A percentile compares a stretch with the other conserved stretches of the same genome.
Evolutionary conservation across 768 basidiomycete genomes (phyloP).

Genomic region (Dacryopinax spathularia): DNA sequence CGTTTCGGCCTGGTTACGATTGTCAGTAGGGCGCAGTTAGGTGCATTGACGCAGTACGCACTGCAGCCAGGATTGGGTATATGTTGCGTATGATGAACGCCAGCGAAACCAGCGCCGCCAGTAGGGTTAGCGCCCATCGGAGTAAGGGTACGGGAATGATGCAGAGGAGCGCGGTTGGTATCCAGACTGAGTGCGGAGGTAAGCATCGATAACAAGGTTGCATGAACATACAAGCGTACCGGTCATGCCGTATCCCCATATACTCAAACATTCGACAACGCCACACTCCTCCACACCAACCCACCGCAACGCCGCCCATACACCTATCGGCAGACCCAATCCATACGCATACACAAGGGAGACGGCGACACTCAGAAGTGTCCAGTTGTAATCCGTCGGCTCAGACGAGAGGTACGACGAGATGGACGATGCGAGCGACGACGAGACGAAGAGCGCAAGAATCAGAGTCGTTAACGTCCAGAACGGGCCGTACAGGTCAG

Average conservation of each 20-base stretch:
- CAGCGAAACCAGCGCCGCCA: slow-evolving; percentile 67
- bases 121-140: slow-evolving; percentile 63
- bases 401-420: slow-evolving; percentile 61
- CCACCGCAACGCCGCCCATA: slow-evolving; percentile 79
- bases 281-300: slow-evolving; percentile 83
- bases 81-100: slow-evolving; percentile 75
- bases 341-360: slow-evolving; percentile 80
- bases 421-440: slow-evolving; percentile 80
- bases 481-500: slow-evolving; percentile 82
- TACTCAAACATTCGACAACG: slow-evolving; percentile 44
- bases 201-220: background rate
- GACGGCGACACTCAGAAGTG: slow-evolving; percentile 65
- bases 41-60: slow-evolving; percentile 27
- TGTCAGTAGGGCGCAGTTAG: background rate
- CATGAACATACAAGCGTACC: background rate
- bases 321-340: slow-evolving; percentile 58
- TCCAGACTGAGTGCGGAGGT: slow-evolving; percentile 2
- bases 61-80: slow-evolving; percentile 77
- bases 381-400: slow-evolving; percentile 71
- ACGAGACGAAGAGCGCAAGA: slow-evolving; percentile 83
- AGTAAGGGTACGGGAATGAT: slow-evolving; percentile 71
- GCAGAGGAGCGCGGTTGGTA: slow-evolving; percentile 41
- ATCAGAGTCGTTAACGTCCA: slow-evolving; percentile 96
- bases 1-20: slow-evolving; percentile 51
- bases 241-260: slow-evolving; percentile 31